Evolutionary conservation across 73 alveolate species (phyloP), one percentile per base, ranked within the genome.

Genomic region (Paramecium bursaria): DNA sequence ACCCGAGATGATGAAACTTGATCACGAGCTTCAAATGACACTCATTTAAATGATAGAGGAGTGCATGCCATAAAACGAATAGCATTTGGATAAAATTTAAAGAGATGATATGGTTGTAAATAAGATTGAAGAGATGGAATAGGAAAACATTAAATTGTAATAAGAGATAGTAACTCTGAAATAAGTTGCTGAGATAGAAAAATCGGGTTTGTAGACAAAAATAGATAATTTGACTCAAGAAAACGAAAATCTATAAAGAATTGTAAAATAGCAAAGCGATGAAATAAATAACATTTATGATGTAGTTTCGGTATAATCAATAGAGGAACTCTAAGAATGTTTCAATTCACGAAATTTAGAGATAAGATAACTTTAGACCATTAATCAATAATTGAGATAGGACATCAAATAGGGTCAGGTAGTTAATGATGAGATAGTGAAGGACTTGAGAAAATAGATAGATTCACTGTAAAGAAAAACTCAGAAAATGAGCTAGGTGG

Each of bases 261-360:
- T 23, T 21, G 44, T 42, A 15, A 6, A 31, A 25, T 67, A 44
- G 6, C 44, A 39, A 19, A 67, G 21, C 44, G 82, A 67, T 5
- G 82, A 67, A 17, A 39, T 67, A 67, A 67, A 67, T 67, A 3
- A 31, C 15, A 42, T 67, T 67, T 67, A 67, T 42, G 82, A 67
- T 21, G 1, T n/a, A 21, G 35, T 44, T 6, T 33, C 15, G 21
- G 35, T 47, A 3, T 39, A 42, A 21, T 67, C 82, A 0, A 47
- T 67, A 15, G 9, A 15, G 19, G 82, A 67, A 23, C 42, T 67
- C 22, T 67, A 44, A 11, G 82, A 67, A 13, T 67, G 44, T 35
- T 39, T 67, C 19, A 39, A 67, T 35, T 25, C 25, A 39, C 33
- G 55, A 67, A 14, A 39, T 14, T 53, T 39, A 6, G 53, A 35